A percentile compares a stretch with the other conserved stretches of the same genome.
Conservation (phyloP, 148 eudicot genomes). For the Vaccinium macrocarpon region DNA sequence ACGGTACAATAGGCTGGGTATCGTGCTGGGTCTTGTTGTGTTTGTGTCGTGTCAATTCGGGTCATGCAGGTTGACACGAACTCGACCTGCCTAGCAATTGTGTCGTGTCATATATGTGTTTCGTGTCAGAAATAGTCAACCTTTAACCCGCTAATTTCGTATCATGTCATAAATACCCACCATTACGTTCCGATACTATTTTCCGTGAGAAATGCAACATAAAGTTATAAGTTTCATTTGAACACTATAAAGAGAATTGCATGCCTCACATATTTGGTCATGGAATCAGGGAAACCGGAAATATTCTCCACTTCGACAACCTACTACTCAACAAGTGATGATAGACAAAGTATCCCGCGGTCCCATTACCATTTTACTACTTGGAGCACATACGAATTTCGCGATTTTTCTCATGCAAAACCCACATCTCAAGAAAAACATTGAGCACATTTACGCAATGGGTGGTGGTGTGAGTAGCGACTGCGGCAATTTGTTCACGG, state of each 20-base stretch:
- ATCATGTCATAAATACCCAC: too few species aligned
- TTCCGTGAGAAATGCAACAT: background rate
- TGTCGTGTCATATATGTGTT: too few species aligned
- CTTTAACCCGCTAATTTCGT: too few species aligned
- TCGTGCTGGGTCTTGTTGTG: too few species aligned
- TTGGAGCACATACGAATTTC: slow-evolving; percentile 77
- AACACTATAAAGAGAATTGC: background rate
- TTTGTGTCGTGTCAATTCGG: too few species aligned
- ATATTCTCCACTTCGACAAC: slow-evolving; percentile 68
- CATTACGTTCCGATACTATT: too few species aligned
- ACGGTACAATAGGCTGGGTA: background rate
- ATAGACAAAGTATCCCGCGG: slow-evolving; percentile 63
- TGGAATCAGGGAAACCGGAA: slow-evolving; percentile 60
- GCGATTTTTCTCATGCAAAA: slow-evolving; percentile 74
- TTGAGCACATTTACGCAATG: slow-evolving; percentile 72
- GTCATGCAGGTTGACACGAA: too few species aligned
- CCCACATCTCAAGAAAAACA: slow-evolving; percentile 76
- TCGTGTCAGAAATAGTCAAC: too few species aligned
- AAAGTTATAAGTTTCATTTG: background rate
- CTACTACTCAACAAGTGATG: slow-evolving; percentile 81
- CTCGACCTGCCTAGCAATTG: too few species aligned
- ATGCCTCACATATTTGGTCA: slow-evolving; percentile 11
- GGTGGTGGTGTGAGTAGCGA: slow-evolving; percentile 86
- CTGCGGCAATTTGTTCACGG: slow-evolving; percentile 69
- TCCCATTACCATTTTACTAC: slow-evolving; percentile 60